These are phyloP conservation scores for Xylariaceae sp. DNA, from an alignment of 2,329 filamentous ascomycete genomes.

Conservation along the genomic window DNA sequence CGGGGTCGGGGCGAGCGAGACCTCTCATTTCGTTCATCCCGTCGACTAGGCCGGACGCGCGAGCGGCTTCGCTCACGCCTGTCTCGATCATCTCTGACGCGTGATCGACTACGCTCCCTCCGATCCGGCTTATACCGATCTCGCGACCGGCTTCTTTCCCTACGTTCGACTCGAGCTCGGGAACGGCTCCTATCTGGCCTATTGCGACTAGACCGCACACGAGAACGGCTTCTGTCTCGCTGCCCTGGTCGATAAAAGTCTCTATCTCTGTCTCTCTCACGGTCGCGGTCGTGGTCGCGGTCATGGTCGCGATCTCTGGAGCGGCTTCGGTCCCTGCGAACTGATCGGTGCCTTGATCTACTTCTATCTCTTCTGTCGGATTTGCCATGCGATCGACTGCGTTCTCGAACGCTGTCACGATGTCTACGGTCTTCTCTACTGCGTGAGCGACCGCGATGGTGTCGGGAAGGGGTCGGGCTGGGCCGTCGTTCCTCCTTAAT, in stretches of 20 bases:
- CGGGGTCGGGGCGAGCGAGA: conserved; percentile 36
- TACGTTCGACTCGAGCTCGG: conserved; percentile 25
- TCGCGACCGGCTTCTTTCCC: conserved; percentile 33
- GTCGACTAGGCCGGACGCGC: conserved; percentile 24
- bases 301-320: conserved; percentile 41
- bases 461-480: conserved; percentile 32
- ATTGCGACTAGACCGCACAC: conserved; percentile 31
- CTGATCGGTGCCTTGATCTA: conserved; percentile 31
- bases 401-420: conserved; percentile 34
- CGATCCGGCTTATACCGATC: conserved; percentile 36
- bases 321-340: conserved; percentile 40
- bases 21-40: conserved; percentile 33
- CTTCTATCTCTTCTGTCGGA: conserved; percentile 36
- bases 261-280: conserved; percentile 35
- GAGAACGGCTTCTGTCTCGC: conserved; percentile 35
- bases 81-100: conserved; percentile 34
- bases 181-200: conserved; percentile 29
- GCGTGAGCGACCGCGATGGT: conserved; percentile 30
- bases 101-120: conserved; percentile 35
- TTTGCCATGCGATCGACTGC: conserved; percentile 31
- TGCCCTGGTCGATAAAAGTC: conserved; percentile 38
- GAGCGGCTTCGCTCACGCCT: conserved; percentile 35
- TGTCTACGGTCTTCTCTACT: conserved; percentile 33
- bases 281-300: conserved; percentile 39
- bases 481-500: conserved; percentile 32